Percentiles rank a stretch among this genome's conserved stretches.
These are phyloP conservation scores for Fusarium marasasianum DNA, from an alignment of 2,329 filamentous ascomycete species.

Conservation along the genomic window DNA sequence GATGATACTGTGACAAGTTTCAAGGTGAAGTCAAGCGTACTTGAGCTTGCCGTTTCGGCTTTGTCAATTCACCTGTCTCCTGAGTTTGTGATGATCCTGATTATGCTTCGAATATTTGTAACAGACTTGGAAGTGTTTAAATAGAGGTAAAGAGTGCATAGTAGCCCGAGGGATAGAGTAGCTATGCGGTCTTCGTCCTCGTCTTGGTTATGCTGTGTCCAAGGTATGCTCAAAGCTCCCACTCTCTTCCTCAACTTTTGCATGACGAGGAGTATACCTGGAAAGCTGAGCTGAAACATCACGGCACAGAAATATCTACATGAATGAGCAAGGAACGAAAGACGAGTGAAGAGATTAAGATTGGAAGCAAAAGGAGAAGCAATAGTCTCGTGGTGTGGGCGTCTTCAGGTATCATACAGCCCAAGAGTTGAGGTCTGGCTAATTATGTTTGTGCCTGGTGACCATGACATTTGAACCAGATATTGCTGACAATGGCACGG, in stretches of 20 bases:
- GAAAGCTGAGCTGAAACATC: slow-evolving; percentile 53
- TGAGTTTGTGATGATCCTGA: neutral
- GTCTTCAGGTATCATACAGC: slow-evolving; percentile 60
- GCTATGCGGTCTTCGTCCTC: too few relatives aligned
- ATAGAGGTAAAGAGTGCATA: neutral
- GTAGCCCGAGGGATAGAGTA: neutral
- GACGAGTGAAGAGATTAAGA: neutral
- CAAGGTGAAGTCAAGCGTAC: neutral
- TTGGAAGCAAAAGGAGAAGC: slow-evolving; percentile 31
- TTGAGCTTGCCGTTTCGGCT: neutral
- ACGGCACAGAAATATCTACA: slow-evolving; percentile 26
- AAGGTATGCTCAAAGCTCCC: slow-evolving; percentile 36
- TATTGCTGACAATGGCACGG: neutral
- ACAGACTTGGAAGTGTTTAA: neutral
- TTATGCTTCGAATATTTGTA: neutral
- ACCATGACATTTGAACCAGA: neutral
- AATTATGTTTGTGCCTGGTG: slow-evolving; percentile 51
- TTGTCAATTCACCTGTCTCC: neutral
- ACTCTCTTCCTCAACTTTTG: slow-evolving; percentile 60
- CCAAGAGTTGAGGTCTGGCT: slow-evolving; percentile 60
- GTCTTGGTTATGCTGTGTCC: neutral
- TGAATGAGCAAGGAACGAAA: slow-evolving; percentile 30
- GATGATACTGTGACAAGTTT: neutral
- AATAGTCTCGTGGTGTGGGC: slow-evolving; percentile 56
- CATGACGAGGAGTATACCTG: slow-evolving; percentile 58